Base-by-base conservation (phyloP, 2,329 filamentous ascomycete species). In the Microcyclospora tardicrescens region DNA sequence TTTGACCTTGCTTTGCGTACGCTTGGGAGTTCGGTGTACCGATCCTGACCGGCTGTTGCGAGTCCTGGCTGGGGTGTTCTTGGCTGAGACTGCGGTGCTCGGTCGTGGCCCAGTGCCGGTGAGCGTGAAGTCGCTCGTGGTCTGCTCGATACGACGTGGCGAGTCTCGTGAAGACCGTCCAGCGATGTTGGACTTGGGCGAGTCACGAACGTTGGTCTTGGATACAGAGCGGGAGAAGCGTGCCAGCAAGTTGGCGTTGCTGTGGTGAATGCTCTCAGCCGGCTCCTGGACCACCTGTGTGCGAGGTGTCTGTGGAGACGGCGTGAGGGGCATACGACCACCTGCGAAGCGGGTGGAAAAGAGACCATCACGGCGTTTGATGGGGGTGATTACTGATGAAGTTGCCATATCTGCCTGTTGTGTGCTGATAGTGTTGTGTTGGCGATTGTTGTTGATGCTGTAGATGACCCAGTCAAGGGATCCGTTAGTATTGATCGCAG, bases 141-240 rank as follows among this genome's bases (percentile, higher is more conserved):
- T 86, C 31, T 94, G 75, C 63, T 96, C 89, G 30, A 96, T 73
- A 61, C 82, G 84, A 55, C 84, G 82, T 14, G 89, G 87, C 33
- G 84, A 87, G 42, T 79, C 73, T 35, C 43, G 43, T 35, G 53
- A 44, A 40, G 76, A 74, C 32, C 67, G 67, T 48, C 78, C 77
- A 49, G 82, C 84, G 61, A 95, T 95, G 71, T 95, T 96, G 43
- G 87, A 95, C 71, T 96, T 96, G 59, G 87, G 86, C 2, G 89
- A 95, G 59, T 91, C 83, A 36, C 83, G 81, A 61, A 84, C 80
- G 31, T 74, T 68, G 31, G 71, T 66, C 66, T 79, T 81, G 45
- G 77, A 72, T 43, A 70, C 63, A 41, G 72, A 79, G 56, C 81
- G 82, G 45, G 81, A 72, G 56, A 94, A 81, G 58, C 86, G 81